Percentiles rank a stretch among this genome's conserved stretches.
Conservation (phyloP, 2,329 filamentous ascomycete genomes). For the Aspergillus sp. region DNA sequence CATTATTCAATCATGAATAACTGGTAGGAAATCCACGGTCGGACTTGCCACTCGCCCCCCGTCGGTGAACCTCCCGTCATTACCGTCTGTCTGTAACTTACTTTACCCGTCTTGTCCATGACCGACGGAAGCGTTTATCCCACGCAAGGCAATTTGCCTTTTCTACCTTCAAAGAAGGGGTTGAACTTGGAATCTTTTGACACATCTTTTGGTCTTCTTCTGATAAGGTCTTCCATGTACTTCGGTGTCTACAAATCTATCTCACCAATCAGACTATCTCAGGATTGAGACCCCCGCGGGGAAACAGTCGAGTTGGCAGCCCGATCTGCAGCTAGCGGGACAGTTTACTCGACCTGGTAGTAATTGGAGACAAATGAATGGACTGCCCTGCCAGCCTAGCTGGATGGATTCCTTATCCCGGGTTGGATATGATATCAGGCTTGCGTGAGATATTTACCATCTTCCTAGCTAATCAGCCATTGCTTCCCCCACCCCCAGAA, state of each 20-base stretch:
- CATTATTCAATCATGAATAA: slow-evolving; percentile 10
- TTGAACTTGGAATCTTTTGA: background rate
- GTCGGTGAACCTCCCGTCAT: slow-evolving; percentile 16
- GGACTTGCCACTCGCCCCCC: slow-evolving; percentile 10
- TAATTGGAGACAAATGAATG: slow-evolving; percentile 6
- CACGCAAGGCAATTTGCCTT: background rate
- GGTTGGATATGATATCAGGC: background rate
- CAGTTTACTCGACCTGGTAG: slow-evolving; percentile 14
- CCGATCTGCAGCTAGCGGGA: slow-evolving; percentile 21
- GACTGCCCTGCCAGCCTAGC: background rate
- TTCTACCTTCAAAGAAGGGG: background rate
- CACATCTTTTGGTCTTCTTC: background rate
- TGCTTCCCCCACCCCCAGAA: background rate
- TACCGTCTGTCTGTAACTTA: slow-evolving; percentile 19
- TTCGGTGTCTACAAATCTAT: background rate
- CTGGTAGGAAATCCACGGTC: background rate
- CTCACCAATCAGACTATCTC: background rate
- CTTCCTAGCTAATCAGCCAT: background rate
- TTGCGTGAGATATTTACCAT: background rate
- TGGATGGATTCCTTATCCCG: slow-evolving; percentile 1
- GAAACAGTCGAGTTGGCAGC: slow-evolving; percentile 13
- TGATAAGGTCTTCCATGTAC: background rate
- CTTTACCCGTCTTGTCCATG: slow-evolving; percentile 13
- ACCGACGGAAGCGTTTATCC: slow-evolving; percentile 7
- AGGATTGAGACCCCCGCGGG: slow-evolving; percentile 8